A percentile compares a stretch with the other conserved stretches of the same genome.
Conservation (phyloP, 1,284 basidiomycete species). For the Bjerkandera adusta region DNA sequence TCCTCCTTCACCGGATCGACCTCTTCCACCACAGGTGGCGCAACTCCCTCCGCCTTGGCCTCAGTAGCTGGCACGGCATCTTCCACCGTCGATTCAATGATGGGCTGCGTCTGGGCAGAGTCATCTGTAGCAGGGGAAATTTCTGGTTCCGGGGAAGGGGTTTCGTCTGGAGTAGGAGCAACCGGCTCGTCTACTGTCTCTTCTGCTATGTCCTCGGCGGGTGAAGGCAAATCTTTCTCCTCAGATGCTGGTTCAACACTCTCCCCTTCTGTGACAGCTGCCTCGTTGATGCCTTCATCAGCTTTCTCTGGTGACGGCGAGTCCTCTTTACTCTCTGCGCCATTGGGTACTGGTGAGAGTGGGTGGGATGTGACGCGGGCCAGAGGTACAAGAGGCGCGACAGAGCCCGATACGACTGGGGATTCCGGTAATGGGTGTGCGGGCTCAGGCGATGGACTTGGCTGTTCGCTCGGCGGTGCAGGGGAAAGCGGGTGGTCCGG, state of each 20-base stretch:
- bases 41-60: too few species aligned
- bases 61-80: too few species aligned
- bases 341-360: conserved; percentile 8
- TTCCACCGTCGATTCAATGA: too few species aligned
- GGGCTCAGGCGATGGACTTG: conserved; percentile 18
- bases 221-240: too few species aligned
- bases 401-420: conserved; percentile 26
- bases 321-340: not conserved
- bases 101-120: too few species aligned
- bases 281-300: not conserved
- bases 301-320: not conserved
- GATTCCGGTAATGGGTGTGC: conserved; percentile 43
- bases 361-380: conserved; percentile 7
- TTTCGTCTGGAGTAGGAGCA: not conserved
- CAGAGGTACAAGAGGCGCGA: conserved; percentile 7
- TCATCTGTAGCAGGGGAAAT: too few species aligned
- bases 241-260: too few species aligned
- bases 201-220: not conserved
- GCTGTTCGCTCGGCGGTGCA: conserved; percentile 39
- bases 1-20: too few species aligned
- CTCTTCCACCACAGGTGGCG: too few species aligned
- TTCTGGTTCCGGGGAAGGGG: conserved; percentile 2
- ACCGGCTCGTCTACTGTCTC: not conserved
- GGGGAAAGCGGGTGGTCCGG: conserved; percentile 33
- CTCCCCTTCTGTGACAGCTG: not conserved